phyloP scores from a whole-genome alignment of 352 stramenopile species.

The Aphanomyces invadans region DNA sequence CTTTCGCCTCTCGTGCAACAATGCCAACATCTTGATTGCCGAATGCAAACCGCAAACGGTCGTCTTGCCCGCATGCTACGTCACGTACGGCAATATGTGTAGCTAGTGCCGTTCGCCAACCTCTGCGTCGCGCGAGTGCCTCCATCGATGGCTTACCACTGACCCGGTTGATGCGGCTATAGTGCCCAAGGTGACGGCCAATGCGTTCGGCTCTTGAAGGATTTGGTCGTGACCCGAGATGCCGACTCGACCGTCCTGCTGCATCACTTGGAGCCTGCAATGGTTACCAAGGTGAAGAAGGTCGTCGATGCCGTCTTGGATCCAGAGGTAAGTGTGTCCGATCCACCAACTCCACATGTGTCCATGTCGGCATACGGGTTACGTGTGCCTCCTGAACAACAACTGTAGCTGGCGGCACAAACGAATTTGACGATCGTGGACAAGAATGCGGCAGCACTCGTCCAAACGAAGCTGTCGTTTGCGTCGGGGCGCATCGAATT shows the following conservation, averaged over 20 bases:
- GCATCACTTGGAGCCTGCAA: conserved; percentile 56
- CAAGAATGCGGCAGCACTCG: conserved; percentile 17
- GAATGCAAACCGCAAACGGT: conserved; percentile 63
- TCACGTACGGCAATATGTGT: conserved; percentile 23
- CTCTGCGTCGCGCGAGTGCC: too few species aligned
- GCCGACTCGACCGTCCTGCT: conserved; percentile 62
- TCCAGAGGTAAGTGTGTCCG: conserved; percentile 50
- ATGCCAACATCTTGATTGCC: conserved; percentile 80
- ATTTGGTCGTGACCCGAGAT: conserved; percentile 66
- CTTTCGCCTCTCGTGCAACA: conserved; percentile 65
- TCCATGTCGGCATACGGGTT: background rate
- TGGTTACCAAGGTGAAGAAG: conserved; percentile 75
- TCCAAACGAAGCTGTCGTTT: conserved; percentile 1
- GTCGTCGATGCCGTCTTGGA: conserved; percentile 65
- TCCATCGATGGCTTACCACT: too few species aligned
- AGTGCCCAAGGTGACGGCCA: conserved; percentile 26
- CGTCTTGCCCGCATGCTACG: conserved; percentile 61
- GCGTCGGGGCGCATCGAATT: background rate
- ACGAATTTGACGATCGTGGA: conserved; percentile 14
- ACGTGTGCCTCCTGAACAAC: too few species aligned
- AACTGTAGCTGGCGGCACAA: conserved; percentile 22
- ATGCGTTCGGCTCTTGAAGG: conserved; percentile 60
- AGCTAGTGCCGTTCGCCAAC: too few species aligned
- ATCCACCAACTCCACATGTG: too few species aligned
- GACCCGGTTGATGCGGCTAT: too few species aligned